phyloP scores from a whole-genome alignment of 2,329 filamentous ascomycete genomes.

The Berkeleyomyces rouxiae region DNA sequence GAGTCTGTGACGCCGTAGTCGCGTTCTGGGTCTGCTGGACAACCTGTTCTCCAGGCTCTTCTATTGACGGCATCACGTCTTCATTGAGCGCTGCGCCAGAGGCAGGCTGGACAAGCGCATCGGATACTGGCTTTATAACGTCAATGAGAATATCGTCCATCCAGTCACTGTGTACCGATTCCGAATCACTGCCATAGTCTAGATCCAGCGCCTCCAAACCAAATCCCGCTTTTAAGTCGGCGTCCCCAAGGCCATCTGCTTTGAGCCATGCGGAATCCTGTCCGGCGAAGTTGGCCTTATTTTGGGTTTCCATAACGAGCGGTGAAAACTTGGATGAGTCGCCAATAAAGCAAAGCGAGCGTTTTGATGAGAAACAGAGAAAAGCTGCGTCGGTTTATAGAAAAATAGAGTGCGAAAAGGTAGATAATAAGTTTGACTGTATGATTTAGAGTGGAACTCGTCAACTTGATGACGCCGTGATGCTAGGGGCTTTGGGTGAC shows the following conservation, averaged over 20 bases:
- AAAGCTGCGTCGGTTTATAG: neutral
- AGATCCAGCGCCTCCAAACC: constrained; percentile 1
- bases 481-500: neutral
- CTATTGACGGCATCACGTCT: neutral
- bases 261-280: neutral
- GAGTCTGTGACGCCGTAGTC: neutral
- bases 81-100: neutral
- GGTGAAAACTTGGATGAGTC: neutral
- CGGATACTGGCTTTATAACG: constrained; percentile 35
- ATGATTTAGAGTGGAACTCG: too few relatives aligned
- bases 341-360: too few relatives aligned
- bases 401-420: neutral
- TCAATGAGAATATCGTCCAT: constrained; percentile 42
- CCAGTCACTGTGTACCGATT: constrained; percentile 29
- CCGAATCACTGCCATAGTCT: constrained; percentile 18
- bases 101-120: neutral
- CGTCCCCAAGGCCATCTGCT: neutral
- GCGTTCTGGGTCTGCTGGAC: neutral
- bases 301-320: neutral
- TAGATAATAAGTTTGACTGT: neutral
- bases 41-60: neutral
- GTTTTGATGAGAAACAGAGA: neutral
- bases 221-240: neutral
- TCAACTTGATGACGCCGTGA: too few relatives aligned
- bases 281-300: neutral